Evolutionary conservation across 225 moss, liverwort and hornwort genomes (phyloP), one percentile per base, ranked within the genome.

Genomic region (Neckera pumila): DNA sequence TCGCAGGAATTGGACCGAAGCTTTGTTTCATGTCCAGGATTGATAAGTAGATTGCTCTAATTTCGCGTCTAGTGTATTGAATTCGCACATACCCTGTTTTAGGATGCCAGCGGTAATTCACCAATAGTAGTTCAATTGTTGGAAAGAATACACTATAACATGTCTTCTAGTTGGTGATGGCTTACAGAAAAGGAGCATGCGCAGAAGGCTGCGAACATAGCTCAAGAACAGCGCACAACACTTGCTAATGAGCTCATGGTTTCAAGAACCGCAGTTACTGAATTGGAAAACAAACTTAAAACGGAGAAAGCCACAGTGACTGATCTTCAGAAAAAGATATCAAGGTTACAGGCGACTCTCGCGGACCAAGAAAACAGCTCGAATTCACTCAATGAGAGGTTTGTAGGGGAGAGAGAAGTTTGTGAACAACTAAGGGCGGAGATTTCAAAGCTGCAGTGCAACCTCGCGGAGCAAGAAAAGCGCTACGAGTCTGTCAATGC

Each of bases 101-200:
- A 19, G 25, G 62, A 63, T 79, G 45, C 31, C 67, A 54, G 64
- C 34, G 62, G 54, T 70, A 60, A 36, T 58, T 80, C 27, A 38
- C 26, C 40, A 85, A 25, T 26, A 60, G 36, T 31, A 15, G 21
- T 56, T 33, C 38, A 62, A 31, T 63, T 34, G 65, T 72, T 62
- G 72, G 34, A 58, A 51, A 64, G 73, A 86, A 49, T 71, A 34
- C 47, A 33, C 33, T 85, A 53, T 85, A 54, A 83, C 59, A 69
- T 76, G 82, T 76, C 71, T 76, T 27, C 65, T 87, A n/a, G 84
- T 83, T 86, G 90, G 71, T 78, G 87, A 85, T 93, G 86, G 31
- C 71, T 80, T 88, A 42, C 86, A 94, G 94, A 92, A 79, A 94
- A 90, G 94, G 92, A 91, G 88, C 87, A 91, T 82, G 92, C 94